Base-by-base conservation (phyloP, 2,329 filamentous ascomycete species). In the Aspergillus cejpii region DNA sequence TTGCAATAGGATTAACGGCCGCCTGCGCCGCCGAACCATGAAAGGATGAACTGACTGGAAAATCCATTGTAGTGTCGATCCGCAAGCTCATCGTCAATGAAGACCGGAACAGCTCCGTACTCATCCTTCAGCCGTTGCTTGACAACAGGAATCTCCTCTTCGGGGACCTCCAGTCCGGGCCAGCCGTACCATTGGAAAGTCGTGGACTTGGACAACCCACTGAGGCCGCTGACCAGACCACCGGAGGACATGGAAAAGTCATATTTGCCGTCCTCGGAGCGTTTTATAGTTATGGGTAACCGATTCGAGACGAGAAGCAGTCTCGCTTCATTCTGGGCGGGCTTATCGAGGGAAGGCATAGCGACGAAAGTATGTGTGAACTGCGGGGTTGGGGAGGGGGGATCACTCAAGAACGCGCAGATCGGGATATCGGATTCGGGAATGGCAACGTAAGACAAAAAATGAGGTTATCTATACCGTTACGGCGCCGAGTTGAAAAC, bases 101-200 rank as follows among this genome's bases (percentile, higher is more conserved):
- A 96, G 43, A 98, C 85, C 1, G 92, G 91, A 31, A 94, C 81
- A 6, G 91, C 90, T 56, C 85, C 83, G 68, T 94, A 90, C 60
- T 96, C 85, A 17, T 92, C 82, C 70, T 87, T 86, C 61, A 97
- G 74, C 52, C 85, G 81, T 61, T 84, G 76, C 62, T 81, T 84
- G 66, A 98, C 82, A 44, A 77, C 75, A 2, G 78, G 74, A 34
- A 87, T 78, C 67, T 97, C 91, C 44, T 81, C 78, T 52, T 94
- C 87, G 29, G 91, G 91, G 3, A 97, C 82, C 67, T 97, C 88
- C 39, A 95, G 72, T 28, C 92, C 92, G 1, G 92, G 90, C 91
- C 92, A 97, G 56, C 92, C 92, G 69, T 97, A 97, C 92, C 92
- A 98, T 68, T 92, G 87, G 69, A 97, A 97, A 56, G 84, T 91